Percentiles rank a stretch among this genome's conserved stretches.
Evolutionary conservation across 2,329 filamentous ascomycete species (phyloP).

Genomic region (Colletotrichum theobromicola): DNA sequence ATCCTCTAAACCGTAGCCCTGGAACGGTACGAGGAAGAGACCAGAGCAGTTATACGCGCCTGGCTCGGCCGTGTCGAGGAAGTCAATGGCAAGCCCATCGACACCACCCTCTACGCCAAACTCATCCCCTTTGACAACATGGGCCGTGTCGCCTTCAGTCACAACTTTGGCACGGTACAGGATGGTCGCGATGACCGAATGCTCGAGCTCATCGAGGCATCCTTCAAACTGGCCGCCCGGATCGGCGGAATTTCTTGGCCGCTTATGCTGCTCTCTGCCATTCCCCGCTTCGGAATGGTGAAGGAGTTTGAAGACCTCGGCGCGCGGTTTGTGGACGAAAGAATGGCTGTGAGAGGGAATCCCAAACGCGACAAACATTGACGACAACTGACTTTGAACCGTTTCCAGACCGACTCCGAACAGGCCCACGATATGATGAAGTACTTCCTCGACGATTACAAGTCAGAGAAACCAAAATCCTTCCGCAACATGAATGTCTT

Average conservation of each 20-base stretch:
- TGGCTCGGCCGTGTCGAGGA: slow-evolving; percentile 25
- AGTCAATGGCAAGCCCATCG: slow-evolving; percentile 21
- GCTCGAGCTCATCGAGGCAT: slow-evolving; percentile 25
- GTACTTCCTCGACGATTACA: slow-evolving; percentile 27
- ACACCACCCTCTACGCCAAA: slow-evolving; percentile 28
- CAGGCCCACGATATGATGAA: slow-evolving; percentile 27
- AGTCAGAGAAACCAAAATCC: slow-evolving; percentile 24
- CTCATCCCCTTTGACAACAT: slow-evolving; percentile 34
- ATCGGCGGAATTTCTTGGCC: slow-evolving; percentile 29
- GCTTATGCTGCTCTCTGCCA: slow-evolving; percentile 2
- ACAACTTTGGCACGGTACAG: slow-evolving; percentile 27
- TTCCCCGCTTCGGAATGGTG: slow-evolving; percentile 19
- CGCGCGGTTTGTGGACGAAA: slow-evolving; percentile 35
- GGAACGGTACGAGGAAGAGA: slow-evolving; percentile 23
- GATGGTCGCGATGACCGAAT: slow-evolving; percentile 27
- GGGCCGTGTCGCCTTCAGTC: slow-evolving; percentile 29
- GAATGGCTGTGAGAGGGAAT: slow-evolving; percentile 10
- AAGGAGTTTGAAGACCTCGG: slow-evolving; percentile 50
- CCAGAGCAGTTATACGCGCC: slow-evolving; percentile 23
- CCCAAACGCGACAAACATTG: neutral
- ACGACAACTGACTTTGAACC: neutral
- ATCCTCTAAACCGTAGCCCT: slow-evolving; percentile 3
- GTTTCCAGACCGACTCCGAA: slow-evolving; percentile 18
- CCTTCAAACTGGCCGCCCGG: slow-evolving; percentile 21
- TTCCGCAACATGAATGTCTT: slow-evolving; percentile 25